phyloP scores from a whole-genome alignment of 2,329 filamentous ascomycete genomes.

The Chaetomium sp. region DNA sequence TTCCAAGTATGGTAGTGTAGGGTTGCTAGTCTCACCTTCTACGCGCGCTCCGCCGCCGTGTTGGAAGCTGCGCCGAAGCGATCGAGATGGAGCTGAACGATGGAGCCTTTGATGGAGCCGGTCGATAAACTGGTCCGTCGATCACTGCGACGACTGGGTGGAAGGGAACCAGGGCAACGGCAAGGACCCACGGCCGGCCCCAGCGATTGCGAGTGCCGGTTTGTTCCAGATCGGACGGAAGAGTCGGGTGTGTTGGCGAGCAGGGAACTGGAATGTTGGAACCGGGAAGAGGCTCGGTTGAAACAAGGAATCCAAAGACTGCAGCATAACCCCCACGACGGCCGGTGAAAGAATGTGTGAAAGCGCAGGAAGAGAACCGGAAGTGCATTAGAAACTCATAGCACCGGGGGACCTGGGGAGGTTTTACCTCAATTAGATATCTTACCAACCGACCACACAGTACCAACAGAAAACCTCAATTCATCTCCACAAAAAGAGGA shows the following conservation, averaged over 20 bases:
- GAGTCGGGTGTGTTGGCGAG: constrained; percentile 3
- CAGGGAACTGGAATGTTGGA: constrained; percentile 13
- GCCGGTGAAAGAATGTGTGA: background rate
- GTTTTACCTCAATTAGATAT: background rate
- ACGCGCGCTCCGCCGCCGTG: background rate
- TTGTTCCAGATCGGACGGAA: constrained; percentile 13
- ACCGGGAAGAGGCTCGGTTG: constrained; percentile 18
- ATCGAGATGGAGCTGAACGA: background rate
- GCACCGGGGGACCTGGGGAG: background rate
- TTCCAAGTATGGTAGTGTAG: constrained; percentile 7
- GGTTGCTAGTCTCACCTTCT: background rate
- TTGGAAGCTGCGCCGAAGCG: constrained; percentile 5
- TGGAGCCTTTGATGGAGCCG: constrained; percentile 1
- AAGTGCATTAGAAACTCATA: background rate
- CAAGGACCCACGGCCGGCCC: constrained; percentile 15
- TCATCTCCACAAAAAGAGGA: constrained; percentile 6
- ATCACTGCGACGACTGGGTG: constrained; percentile 7
- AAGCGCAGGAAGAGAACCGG: background rate
- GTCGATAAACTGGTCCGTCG: constrained; percentile 14
- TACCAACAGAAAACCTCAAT: background rate
- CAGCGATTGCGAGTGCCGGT: constrained; percentile 2
- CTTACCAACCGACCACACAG: background rate
- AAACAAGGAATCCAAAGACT: constrained; percentile 14
- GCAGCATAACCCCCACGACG: background rate
- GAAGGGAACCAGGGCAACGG: background rate